Evolutionary conservation across 116 monocot species (phyloP), one percentile per base, ranked within the genome.

Genomic region (Zostera marina): DNA sequence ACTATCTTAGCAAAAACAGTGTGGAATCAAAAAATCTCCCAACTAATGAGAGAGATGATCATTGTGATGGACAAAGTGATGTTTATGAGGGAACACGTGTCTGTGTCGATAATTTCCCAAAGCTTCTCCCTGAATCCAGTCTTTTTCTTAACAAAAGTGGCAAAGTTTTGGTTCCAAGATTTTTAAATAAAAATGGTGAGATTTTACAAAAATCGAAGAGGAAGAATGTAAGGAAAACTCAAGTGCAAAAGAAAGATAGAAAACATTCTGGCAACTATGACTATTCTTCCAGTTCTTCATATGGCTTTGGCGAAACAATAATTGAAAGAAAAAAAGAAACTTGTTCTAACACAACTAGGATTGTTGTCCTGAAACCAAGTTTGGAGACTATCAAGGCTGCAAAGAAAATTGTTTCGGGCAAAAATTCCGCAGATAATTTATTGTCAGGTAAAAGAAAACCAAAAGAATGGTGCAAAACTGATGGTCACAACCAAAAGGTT

Each of bases 301-400:
- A 55, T 17, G 73, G 53, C 47, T 62, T 48, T 5, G 63, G 52
- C 44, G 65, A 58, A 16, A 41, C 56, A 51, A 70, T 42, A 9
- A 17, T 53, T 54, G 63, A 46, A 12, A 32, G 49, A 10, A 75
- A 75, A 32, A 42, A 5, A 49, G 64, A 60, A 21, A 53, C 5
- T 41, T 49, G 41, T 40, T 0, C 22, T 44, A 41, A 60, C 44
- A 66, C 74, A 39, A 75, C 68, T 19, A 60, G 43, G 39, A 82
- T 91, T 71, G 91, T 85, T 71, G 73, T 85, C 69, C 23, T 85
- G 61, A 78, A 85, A 43, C 80, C 91, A 42, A 62, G 56, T 68
- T 48, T 80, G 46, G 66, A 68, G 40, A 75, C 78, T 17, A 53
- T 47, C 7, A 58, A 39, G 8, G 57, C 45, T 3, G 53, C 49